Base-by-base conservation (phyloP, 2,329 filamentous ascomycete species). In the Beauveria brongniartii region DNA sequence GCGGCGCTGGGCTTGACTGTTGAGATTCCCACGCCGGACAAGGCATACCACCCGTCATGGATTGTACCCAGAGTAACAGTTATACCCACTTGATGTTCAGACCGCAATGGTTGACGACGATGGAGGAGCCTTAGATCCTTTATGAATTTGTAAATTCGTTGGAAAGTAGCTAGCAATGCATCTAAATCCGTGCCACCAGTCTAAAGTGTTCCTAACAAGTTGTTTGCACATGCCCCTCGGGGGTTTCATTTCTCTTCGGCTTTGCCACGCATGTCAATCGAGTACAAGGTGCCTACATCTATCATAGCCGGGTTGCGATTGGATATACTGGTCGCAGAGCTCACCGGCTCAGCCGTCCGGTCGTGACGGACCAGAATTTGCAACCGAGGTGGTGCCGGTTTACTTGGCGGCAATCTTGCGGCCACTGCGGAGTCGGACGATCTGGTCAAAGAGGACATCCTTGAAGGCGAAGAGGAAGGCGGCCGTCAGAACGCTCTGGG, bases 391-490 rank as follows among this genome's bases (percentile, higher is more conserved):
- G 14, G 12, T 20, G 28, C 30, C 50, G 55, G 22, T 16, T 64
- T 72, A 76, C 55, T 72, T 70, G 61, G 67, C 66, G 48, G 74
- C 51, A 26, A 70, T 68, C 70, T 74, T 80, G 68, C 74, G 76
- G 57, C 70, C 67, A 61, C 75, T 72, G 58, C 90, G 81, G 37
- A 91, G 82, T 68, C 80, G 83, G 55, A 93, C 77, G 0, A 87
- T 92, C 74, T 89, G 85, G 69, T 91, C 90, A 72, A 97, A 99
- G 6, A 99, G 82, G 7, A 91, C 90, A 72, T 99, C 94, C 81
- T 99, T 99, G 80, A 99, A 97, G 2, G 92, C 94, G 72, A 99
- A 99, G 62, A 99, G 79, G 76, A 97, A 92, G 3, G 94, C 94
- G 6, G 94, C 94, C 5, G 94, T 99, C 64, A 99, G 83, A 51